Conservation (phyloP, 2,329 filamentous ascomycete species). For the Paecilomyces formosus region DNA sequence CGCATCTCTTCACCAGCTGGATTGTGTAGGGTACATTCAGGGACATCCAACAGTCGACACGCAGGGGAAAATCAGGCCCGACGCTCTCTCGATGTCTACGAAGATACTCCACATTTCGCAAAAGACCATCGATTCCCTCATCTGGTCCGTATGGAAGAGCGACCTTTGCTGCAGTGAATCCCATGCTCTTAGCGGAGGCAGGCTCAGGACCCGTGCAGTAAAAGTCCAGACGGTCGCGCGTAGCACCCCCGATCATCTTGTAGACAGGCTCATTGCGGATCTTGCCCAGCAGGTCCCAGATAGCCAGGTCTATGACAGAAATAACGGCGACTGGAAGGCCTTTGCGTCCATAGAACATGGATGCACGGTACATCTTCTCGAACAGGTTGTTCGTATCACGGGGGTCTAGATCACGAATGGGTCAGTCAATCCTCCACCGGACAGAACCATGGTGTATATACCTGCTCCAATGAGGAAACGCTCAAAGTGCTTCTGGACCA, state of each 20-base stretch:
- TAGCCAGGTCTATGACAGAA: conserved; percentile 83
- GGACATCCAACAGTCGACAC: conserved; percentile 97
- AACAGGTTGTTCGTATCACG: conserved; percentile 87
- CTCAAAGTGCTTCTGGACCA: conserved; percentile 88
- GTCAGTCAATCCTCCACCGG: not conserved
- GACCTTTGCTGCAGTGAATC: conserved; percentile 87
- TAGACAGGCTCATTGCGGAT: conserved; percentile 89
- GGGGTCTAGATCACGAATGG: conserved; percentile 53
- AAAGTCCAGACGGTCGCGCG: conserved; percentile 73
- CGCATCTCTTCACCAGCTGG: conserved; percentile 74
- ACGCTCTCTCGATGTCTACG: conserved; percentile 76
- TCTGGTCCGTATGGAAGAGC: conserved; percentile 84
- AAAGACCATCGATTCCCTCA: conserved; percentile 71
- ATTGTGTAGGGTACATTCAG: conserved; percentile 90
- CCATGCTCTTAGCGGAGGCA: conserved; percentile 70
- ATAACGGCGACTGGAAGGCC: conserved; percentile 85
- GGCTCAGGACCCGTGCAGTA: conserved; percentile 93
- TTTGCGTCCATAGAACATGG: conserved; percentile 95
- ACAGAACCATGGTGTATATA: conserved; percentile 19
- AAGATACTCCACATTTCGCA: conserved; percentile 86
- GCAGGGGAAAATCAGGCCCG: conserved; percentile 83
- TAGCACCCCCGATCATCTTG: conserved; percentile 87
- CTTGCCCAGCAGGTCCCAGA: conserved; percentile 91
- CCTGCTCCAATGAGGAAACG: conserved; percentile 78
- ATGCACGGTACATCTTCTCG: conserved; percentile 92